Evolutionary conservation across 306 rosid species (phyloP).

Genomic region (Trifolium pratense): DNA sequence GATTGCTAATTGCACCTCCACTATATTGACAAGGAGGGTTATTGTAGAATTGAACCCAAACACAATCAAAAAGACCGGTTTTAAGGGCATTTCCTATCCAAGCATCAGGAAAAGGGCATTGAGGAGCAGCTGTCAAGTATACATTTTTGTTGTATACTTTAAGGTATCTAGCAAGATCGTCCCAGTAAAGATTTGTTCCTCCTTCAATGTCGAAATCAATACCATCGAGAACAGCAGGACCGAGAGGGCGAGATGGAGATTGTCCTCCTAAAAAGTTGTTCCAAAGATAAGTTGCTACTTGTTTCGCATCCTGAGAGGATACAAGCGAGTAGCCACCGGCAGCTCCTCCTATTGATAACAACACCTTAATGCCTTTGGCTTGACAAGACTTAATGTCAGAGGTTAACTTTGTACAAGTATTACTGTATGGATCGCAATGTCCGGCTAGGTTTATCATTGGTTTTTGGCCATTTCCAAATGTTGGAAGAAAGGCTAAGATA

Average conservation of each 20-base stretch:
- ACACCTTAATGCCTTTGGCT: conserved; percentile 48
- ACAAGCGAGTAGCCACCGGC: conserved; percentile 45
- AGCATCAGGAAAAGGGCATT: conserved; percentile 52
- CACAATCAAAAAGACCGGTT: conserved; percentile 48
- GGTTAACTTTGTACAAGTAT: conserved; percentile 42
- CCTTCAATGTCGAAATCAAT: conserved; percentile 52
- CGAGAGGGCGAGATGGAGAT: conserved; percentile 53
- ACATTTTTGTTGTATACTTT: conserved; percentile 38
- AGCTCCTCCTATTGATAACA: conserved; percentile 56
- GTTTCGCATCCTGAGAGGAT: conserved; percentile 42
- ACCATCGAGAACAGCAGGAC: conserved; percentile 54
- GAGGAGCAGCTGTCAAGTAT: conserved; percentile 50
- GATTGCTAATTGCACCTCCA: conserved; percentile 27
- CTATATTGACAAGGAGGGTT: conserved; percentile 53
- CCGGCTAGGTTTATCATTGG: conserved; percentile 52
- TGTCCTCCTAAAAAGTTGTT: conserved; percentile 53
- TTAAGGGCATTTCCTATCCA: conserved; percentile 49
- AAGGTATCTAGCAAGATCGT: conserved; percentile 48
- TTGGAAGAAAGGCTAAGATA: conserved; percentile 49
- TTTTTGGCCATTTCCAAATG: conserved; percentile 49
- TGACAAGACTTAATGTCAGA: conserved; percentile 49
- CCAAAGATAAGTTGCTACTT: conserved; percentile 49
- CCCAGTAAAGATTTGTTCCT: conserved; percentile 42
- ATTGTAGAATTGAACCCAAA: conserved; percentile 55
- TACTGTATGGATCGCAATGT: conserved; percentile 45